A percentile compares a stretch with the other conserved stretches of the same genome.
phyloP scores from a whole-genome alignment of 2,329 filamentous ascomycete genomes.

The Drechslera avenae region DNA sequence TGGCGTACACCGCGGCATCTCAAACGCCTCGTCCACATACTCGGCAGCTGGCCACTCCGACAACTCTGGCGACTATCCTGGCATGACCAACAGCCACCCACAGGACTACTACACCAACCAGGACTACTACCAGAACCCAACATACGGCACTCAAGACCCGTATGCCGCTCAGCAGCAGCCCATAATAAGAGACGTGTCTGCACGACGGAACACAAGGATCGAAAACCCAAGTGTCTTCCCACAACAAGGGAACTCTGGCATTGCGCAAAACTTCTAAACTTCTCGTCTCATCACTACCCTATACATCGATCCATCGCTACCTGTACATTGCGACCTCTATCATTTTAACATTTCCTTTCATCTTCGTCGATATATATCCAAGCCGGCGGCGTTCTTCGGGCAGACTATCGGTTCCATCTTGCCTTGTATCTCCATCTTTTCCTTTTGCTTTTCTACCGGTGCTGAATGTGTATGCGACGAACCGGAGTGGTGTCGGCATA shows the following conservation, averaged over 20 bases:
- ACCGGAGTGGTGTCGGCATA: conserved; percentile 9
- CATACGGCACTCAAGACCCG: conserved; percentile 62
- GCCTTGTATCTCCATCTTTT: conserved; percentile 12
- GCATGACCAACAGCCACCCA: conserved; percentile 52
- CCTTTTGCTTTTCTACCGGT: conserved; percentile 2
- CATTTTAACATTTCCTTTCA: conserved; percentile 6
- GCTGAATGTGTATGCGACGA: conserved; percentile 15
- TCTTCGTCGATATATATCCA: conserved; percentile 17
- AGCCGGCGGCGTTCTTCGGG: conserved; percentile 15
- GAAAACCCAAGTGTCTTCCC: conserved; percentile 89
- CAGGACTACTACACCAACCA: conserved; percentile 60
- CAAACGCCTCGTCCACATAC: conserved; percentile 95
- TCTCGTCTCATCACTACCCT: neutral
- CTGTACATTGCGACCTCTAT: conserved; percentile 25
- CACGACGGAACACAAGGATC: conserved; percentile 90
- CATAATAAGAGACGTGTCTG: conserved; percentile 90
- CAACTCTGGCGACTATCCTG: conserved; percentile 60
- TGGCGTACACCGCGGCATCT: conserved; percentile 85
- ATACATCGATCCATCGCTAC: conserved; percentile 13
- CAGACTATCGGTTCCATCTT: conserved; percentile 2
- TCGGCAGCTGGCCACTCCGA: conserved; percentile 79
- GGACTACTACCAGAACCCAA: conserved; percentile 61
- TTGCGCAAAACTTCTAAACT: conserved; percentile 90
- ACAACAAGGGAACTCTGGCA: conserved; percentile 87
- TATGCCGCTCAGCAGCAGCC: conserved; percentile 66